Conservation (phyloP, 305 asterid genomes). For the Ajuga reptans region DNA sequence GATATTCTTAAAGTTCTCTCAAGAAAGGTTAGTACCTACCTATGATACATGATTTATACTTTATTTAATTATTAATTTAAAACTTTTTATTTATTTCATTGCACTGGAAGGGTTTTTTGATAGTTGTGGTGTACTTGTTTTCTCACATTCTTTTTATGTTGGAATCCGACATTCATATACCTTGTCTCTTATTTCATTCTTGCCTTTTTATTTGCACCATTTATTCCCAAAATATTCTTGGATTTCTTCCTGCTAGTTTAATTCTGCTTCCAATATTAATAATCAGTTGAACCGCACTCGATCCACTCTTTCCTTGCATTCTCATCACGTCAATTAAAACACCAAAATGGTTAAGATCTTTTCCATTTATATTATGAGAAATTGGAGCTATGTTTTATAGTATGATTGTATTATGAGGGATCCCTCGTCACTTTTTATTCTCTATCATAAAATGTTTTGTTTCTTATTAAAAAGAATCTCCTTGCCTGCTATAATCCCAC, state of each 20-base stretch:
- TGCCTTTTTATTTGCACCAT: not conserved
- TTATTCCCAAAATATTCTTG: no score
- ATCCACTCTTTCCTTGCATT: not conserved
- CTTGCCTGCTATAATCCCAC: not conserved
- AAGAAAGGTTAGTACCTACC: conserved; percentile 46
- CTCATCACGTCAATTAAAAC: not conserved
- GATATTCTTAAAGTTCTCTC: conserved; percentile 81
- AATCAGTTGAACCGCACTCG: not conserved
- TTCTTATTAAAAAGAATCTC: not conserved
- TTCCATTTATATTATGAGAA: not conserved
- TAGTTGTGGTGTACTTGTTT: not conserved
- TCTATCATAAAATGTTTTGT: no score
- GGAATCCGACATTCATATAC: not conserved
- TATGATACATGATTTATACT: not conserved
- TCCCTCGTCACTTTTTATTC: no score
- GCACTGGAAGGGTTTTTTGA: not conserved
- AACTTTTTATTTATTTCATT: not conserved
- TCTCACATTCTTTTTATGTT: not conserved
- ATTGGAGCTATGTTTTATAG: no score
- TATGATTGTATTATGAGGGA: not conserved
- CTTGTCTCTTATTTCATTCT: not conserved
- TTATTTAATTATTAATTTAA: not conserved
- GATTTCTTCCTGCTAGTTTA: no score
- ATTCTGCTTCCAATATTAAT: not conserved
- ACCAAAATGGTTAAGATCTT: not conserved